Evolutionary conservation across 2,329 filamentous ascomycete species (phyloP), one percentile per base, ranked within the genome.

Genomic region (Calonectria pauciramosa): DNA sequence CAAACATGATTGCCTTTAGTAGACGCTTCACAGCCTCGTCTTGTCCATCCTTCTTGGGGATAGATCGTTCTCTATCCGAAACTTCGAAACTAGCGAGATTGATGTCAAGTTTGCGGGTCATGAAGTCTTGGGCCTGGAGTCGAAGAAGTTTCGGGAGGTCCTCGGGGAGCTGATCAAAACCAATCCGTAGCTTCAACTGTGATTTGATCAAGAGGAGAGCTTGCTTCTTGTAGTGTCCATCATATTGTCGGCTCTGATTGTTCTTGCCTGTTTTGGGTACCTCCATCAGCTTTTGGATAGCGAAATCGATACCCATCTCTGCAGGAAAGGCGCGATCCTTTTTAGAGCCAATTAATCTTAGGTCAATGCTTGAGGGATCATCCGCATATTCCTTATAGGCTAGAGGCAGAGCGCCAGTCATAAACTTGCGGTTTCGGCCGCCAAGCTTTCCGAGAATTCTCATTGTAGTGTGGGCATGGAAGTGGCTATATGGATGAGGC

Each of bases 401-500:
- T 16, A 99, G 90, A n/a, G 93, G 92, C 8, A 96, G 93, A 2
- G 96, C 95, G 63, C 96, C 94, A 8, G 94, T 98, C 87, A 99
- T 93, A 84, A 98, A 99, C 82, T 98, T 98, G 44, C 97, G 90
- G 81, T 99, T 99, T 32, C 97, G 93, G 10, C 97, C 97, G 59
- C 97, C 97, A 16, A 99, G 91, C 85, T 99, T 99, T 18, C 97
- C 97, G 2, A 99, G 90, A 72, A 99, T 99, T 59, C 97, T 91
- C 93, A 99, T 98, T 0, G 97, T 99, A 0, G 97, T 99, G 83
- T 99, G 97, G 0, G 97, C 95, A 82, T 99, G 96, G 85, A 98
- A 98, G 84, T 99, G 97, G 80, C 94, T 98, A 84, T 99, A 98
- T 0, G 97, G 97, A 76, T 96, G 94, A 10, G 97, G 97, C 80